Evolutionary conservation across 352 stramenopile genomes (phyloP).

Genomic region (Phytophthora megakarya): DNA sequence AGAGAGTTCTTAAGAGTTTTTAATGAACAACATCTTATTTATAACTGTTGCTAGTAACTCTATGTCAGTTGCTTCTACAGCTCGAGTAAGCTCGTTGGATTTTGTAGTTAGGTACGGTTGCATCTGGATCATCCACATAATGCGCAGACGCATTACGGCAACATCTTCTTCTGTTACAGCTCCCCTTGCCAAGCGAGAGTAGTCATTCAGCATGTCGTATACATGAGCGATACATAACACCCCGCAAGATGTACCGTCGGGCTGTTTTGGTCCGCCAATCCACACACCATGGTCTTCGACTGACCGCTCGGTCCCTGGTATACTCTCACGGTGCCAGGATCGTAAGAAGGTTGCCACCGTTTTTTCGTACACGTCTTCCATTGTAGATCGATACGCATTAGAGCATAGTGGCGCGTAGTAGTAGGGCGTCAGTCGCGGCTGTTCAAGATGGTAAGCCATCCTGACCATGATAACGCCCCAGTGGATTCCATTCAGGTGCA

Average conservation of each 20-base stretch:
- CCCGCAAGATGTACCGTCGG: conserved; percentile 10
- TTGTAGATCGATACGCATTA: background rate
- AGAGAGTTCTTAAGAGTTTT: no score
- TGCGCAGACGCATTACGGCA: conserved; percentile 5
- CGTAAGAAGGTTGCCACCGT: conserved; percentile 5
- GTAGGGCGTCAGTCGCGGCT: background rate
- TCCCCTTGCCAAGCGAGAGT: background rate
- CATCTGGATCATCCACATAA: conserved; percentile 6
- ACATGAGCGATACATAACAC: conserved; percentile 3
- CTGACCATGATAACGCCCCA: conserved; percentile 1
- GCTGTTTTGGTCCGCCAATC: background rate
- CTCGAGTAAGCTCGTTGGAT: no score
- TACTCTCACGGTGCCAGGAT: background rate
- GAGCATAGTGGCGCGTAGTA: conserved; percentile 6
- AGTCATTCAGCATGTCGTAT: background rate
- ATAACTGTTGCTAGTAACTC: no score
- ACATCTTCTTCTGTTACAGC: conserved; percentile 2
- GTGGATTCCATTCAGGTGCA: background rate
- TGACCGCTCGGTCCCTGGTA: background rate
- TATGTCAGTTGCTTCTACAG: no score
- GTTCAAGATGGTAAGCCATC: background rate
- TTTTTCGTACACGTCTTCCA: conserved; percentile 8
- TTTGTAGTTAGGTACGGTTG: conserved; percentile 12
- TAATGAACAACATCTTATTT: no score
- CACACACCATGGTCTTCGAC: background rate